These are phyloP conservation scores for Pseudogymnoascus sp. DNA, from an alignment of 2,329 filamentous ascomycete species.

Conservation along the genomic window DNA sequence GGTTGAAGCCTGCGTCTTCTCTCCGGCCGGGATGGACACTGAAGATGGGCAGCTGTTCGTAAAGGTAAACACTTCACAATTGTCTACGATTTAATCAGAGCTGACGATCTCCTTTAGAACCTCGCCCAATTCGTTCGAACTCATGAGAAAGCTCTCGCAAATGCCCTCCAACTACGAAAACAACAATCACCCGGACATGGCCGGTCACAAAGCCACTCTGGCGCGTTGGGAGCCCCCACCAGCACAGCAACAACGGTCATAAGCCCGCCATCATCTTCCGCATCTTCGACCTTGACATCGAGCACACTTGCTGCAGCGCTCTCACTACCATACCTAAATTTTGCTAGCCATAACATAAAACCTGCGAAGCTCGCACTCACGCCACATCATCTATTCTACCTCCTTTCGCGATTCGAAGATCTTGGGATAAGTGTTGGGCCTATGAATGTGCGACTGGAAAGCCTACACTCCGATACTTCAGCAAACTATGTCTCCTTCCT, in stretches of 20 bases:
- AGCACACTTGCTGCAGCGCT: conserved; percentile 75
- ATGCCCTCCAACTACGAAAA: conserved; percentile 81
- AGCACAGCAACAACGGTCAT: conserved; percentile 35
- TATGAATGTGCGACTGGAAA: conserved; percentile 93
- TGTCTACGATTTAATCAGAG: conserved; percentile 1
- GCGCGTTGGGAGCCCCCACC: conserved; percentile 41
- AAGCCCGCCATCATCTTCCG: conserved; percentile 54
- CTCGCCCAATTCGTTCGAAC: conserved; percentile 93
- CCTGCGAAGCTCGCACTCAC: conserved; percentile 88
- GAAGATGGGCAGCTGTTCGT: conserved; percentile 87
- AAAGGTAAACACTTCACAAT: conserved; percentile 52
- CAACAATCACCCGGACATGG: conserved; percentile 64
- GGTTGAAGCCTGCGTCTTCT: conserved; percentile 9
- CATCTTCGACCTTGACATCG: conserved; percentile 57
- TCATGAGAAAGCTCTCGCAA: conserved; percentile 94
- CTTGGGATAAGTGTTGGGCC: conserved; percentile 83
- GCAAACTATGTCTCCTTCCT: conserved; percentile 96
- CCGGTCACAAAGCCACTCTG: conserved; percentile 57
- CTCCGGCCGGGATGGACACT: conserved; percentile 43
- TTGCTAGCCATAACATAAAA: conserved; percentile 78
- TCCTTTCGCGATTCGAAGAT: conserved; percentile 92
- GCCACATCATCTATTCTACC: conserved; percentile 92
- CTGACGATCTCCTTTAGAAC: conserved; percentile 54
- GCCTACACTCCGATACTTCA: conserved; percentile 79
- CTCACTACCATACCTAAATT: conserved; percentile 76